Evolutionary conservation across 169 alveolate genomes (phyloP).

Genomic region (Babesia caballi): DNA sequence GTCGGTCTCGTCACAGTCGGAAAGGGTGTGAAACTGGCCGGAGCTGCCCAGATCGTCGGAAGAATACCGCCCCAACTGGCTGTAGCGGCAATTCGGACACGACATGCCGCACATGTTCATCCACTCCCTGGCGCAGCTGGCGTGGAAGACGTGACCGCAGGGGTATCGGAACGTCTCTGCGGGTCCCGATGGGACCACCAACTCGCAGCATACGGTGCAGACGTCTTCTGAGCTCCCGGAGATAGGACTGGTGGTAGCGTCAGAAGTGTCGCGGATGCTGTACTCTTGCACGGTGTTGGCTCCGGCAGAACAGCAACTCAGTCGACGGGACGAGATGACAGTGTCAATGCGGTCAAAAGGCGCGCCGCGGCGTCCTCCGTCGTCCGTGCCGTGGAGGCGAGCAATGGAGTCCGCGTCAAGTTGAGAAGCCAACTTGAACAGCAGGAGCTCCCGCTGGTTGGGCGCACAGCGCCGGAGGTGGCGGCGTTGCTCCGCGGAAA

Average conservation of each 20-base stretch:
- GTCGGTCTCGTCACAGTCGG: conserved; percentile 8
- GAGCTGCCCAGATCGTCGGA: neutral
- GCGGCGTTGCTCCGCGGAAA: conserved; percentile 21
- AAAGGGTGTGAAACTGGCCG: neutral
- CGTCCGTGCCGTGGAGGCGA: neutral
- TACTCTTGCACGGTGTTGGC: neutral
- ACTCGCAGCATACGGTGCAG: conserved; percentile 69
- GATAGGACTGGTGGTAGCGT: neutral
- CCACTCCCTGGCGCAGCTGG: conserved; percentile 67
- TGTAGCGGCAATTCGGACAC: conserved; percentile 70
- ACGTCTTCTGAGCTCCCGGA: conserved; percentile 37
- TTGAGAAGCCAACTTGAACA: conserved; percentile 27
- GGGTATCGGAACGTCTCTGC: conserved; percentile 22
- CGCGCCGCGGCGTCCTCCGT: neutral
- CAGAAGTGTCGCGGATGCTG: neutral
- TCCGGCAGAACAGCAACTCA: neutral
- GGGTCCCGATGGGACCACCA: conserved; percentile 17
- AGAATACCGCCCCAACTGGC: neutral
- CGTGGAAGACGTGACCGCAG: conserved; percentile 73
- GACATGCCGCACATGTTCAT: conserved; percentile 51
- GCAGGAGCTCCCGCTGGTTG: conserved; percentile 30
- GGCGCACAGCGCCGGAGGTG: conserved; percentile 47
- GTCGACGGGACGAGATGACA: neutral
- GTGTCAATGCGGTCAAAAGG: neutral
- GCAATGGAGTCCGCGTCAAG: conserved; percentile 31